phyloP scores from a whole-genome alignment of 192 early-diverging fungal species.

The Rhizoclosmatium globosum region DNA sequence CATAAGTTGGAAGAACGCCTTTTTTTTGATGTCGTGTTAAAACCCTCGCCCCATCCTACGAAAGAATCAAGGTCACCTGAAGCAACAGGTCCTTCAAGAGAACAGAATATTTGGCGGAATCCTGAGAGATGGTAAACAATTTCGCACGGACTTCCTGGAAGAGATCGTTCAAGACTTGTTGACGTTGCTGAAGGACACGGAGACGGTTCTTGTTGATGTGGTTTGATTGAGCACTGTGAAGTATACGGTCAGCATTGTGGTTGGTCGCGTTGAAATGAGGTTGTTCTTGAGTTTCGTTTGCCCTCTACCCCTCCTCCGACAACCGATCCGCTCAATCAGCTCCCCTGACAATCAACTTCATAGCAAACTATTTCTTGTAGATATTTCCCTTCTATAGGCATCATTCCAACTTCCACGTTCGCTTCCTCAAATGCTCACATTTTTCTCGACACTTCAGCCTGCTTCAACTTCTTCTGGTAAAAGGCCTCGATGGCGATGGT shows the following conservation, averaged over 20 bases:
- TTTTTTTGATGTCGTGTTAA: not conserved
- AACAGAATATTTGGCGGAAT: constrained; percentile 66
- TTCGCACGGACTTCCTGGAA: constrained; percentile 74
- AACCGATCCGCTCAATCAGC: too few species aligned
- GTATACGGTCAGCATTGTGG: not conserved
- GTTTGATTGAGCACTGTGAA: constrained; percentile 85
- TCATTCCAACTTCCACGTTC: too few species aligned
- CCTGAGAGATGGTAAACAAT: constrained; percentile 66
- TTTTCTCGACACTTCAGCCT: constrained; percentile 93
- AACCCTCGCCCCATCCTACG: not conserved
- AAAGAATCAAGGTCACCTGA: constrained; percentile 60
- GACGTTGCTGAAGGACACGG: constrained; percentile 85
- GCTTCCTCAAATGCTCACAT: constrained; percentile 66
- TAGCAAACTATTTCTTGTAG: too few species aligned
- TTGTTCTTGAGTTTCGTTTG: too few species aligned
- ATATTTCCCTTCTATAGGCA: too few species aligned
- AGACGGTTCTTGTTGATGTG: constrained; percentile 96
- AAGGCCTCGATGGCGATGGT: constrained; percentile 94
- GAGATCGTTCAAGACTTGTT: constrained; percentile 84
- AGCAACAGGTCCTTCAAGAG: constrained; percentile 78
- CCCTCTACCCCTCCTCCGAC: too few species aligned
- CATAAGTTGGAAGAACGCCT: constrained; percentile 88
- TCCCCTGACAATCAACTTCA: too few species aligned
- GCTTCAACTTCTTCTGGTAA: constrained; percentile 97
- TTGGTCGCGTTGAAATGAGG: not conserved